Conservation (phyloP, 2,329 filamentous ascomycete species). For the Aspergillus quadrilineatus region DNA sequence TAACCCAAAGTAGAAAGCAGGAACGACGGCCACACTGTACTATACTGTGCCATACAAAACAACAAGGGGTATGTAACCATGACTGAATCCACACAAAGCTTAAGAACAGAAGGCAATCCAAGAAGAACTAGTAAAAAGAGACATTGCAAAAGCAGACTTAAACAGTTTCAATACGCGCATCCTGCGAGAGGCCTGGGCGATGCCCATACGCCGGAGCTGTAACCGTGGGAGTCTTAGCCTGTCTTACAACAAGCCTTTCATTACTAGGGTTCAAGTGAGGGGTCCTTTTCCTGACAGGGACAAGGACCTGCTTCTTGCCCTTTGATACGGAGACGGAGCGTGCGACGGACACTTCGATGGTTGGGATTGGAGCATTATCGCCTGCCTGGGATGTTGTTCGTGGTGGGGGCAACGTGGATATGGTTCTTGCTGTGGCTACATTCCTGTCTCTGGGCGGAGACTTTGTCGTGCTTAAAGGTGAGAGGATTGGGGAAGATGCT, state of each 20-base stretch:
- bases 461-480: constrained; percentile 10
- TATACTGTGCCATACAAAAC: neutral
- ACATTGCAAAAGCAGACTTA: neutral
- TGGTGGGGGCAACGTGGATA: constrained; percentile 17
- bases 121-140: neutral
- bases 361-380: constrained; percentile 15
- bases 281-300: constrained; percentile 31
- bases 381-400: constrained; percentile 20
- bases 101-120: neutral
- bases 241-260: constrained; percentile 31
- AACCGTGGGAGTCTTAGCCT: constrained; percentile 29
- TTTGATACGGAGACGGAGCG: constrained; percentile 40
- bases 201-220: constrained; percentile 31
- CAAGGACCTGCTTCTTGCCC: constrained; percentile 37
- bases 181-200: constrained; percentile 33
- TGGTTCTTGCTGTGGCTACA: constrained; percentile 2
- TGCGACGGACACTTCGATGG: constrained; percentile 40
- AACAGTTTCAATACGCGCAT: constrained; percentile 32
- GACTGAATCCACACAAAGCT: neutral
- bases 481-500: constrained; percentile 18
- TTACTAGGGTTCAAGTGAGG: constrained; percentile 25
- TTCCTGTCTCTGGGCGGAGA: neutral
- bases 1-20: neutral
- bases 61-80: neutral
- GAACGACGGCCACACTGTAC: neutral